phyloP scores from a whole-genome alignment of 805 yeast species.

The Torulaspora franciscae region DNA sequence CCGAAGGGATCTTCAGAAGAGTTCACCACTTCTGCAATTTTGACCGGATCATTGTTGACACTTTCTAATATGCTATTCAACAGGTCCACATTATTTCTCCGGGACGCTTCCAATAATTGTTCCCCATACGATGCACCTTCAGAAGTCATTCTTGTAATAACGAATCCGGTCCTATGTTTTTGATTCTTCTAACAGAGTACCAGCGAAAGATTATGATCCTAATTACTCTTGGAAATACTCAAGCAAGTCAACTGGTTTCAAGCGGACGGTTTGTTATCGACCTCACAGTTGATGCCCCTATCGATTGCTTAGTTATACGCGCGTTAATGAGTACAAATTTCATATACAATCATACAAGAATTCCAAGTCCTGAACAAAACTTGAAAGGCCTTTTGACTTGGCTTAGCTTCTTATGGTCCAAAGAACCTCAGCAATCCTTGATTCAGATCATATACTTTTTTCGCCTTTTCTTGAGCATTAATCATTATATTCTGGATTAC shows the following conservation, averaged over 20 bases:
- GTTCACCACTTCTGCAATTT: constrained; percentile 54
- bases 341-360: neutral
- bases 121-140: constrained; percentile 76
- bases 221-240: neutral
- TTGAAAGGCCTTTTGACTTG: too few species aligned
- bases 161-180: neutral
- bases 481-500: too few species aligned
- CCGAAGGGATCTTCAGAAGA: constrained; percentile 69
- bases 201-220: neutral
- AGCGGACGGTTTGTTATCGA: neutral
- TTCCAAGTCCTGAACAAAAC: too few species aligned
- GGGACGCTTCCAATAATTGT: constrained; percentile 79
- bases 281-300: neutral
- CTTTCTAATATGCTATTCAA: constrained; percentile 51
- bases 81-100: constrained; percentile 82
- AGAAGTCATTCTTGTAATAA: constrained; percentile 15
- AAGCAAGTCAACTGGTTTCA: neutral
- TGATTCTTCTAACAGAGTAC: neutral
- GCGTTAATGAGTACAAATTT: neutral
- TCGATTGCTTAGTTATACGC: neutral
- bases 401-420: too few species aligned
- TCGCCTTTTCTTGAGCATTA: too few species aligned
- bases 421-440: too few species aligned
- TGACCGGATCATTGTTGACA: constrained; percentile 33
- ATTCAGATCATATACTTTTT: too few species aligned